Percentiles rank a stretch among this genome's conserved stretches.
Conservation (phyloP, 352 stramenopile genomes). For the Elongisporangium undulatum region DNA sequence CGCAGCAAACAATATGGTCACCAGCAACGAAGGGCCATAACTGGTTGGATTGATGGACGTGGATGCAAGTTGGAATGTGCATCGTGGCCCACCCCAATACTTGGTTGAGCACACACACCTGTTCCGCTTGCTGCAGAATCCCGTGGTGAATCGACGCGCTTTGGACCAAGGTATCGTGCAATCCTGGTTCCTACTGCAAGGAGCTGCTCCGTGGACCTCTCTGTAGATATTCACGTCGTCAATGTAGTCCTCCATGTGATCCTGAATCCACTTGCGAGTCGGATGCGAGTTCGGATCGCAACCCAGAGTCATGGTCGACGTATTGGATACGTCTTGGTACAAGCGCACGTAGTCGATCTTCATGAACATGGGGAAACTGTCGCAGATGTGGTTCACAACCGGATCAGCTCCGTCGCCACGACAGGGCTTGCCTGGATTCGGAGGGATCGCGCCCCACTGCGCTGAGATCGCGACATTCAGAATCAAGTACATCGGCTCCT, state of each 20-base stretch:
- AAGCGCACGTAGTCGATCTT: constrained; percentile 86
- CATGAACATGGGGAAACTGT: constrained; percentile 80
- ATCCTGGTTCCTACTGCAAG: constrained; percentile 46
- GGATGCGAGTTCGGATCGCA: constrained; percentile 62
- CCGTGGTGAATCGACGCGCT: constrained; percentile 43
- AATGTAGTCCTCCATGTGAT: constrained; percentile 53
- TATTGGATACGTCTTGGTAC: constrained; percentile 47
- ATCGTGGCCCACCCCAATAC: constrained; percentile 62
- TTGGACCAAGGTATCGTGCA: constrained; percentile 48
- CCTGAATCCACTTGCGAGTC: constrained; percentile 66
- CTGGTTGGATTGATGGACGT: constrained; percentile 7
- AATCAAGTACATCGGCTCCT: constrained; percentile 93
- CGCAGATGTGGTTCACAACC: constrained; percentile 59
- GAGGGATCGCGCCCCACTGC: constrained; percentile 73
- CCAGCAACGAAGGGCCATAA: constrained; percentile 26
- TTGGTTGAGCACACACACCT: constrained; percentile 51
- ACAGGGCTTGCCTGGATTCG: constrained; percentile 49
- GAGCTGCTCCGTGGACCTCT: constrained; percentile 47
- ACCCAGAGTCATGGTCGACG: constrained; percentile 42
- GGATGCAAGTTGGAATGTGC: constrained; percentile 39
- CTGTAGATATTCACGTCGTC: constrained; percentile 49
- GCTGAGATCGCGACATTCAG: constrained; percentile 92
- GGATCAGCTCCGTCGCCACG: constrained; percentile 48
- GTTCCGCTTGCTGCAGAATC: constrained; percentile 30
- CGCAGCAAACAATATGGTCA: constrained; percentile 16